Evolutionary conservation across 192 early-diverging fungal species (phyloP), one percentile per base, ranked within the genome.

Genomic region (Kickxella alabastrina): DNA sequence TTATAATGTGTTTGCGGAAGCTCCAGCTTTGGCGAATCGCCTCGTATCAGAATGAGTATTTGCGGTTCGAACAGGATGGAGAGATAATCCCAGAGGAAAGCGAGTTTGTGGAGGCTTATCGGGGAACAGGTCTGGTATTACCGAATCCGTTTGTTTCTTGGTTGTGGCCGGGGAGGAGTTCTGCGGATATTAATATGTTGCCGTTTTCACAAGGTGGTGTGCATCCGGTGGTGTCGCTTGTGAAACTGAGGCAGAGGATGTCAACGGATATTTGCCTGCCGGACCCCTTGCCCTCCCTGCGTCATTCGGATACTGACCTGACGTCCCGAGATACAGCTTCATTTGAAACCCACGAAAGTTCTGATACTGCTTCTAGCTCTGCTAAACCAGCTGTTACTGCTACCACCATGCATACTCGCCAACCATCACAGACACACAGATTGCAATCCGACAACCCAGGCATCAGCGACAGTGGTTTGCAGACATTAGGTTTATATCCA

Each of bases 11-110:
- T 62, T 53, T 98, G 52, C 81, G 95, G 27, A 94, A 91, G 53
- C 62, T 98, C 37, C 91, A 95, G 77, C 80, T 88, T 55, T 97
- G 95, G 95, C 85, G 82, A 10, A 58, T 84, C 22, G 76, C 87
- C 8, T 82, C 81, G 18, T 77, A 81, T 13, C 78, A 88, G 60
- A 78, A 79, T 32, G 88, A 91, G 78, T 91, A 87, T 31, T 34
- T 85, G 41, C 69, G 88, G 68, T 88, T 71, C 31, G 74, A 77
- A 48, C 74, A 70, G 27, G 59, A 77, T 19, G 74, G 74, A 46
- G 68, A 77, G 55, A 77, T 77, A 25, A 66, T 77, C 13, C 62
- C 66, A 0, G 74, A 77, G 32, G 74, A 77, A 17, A 77, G 66
- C 59, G 74, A 77, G 68, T 77, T 77, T 59, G 67, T 77, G 17